Conservation (phyloP, 2,329 filamentous ascomycete species). For the Tolypocladium ophioglossoides region DNA sequence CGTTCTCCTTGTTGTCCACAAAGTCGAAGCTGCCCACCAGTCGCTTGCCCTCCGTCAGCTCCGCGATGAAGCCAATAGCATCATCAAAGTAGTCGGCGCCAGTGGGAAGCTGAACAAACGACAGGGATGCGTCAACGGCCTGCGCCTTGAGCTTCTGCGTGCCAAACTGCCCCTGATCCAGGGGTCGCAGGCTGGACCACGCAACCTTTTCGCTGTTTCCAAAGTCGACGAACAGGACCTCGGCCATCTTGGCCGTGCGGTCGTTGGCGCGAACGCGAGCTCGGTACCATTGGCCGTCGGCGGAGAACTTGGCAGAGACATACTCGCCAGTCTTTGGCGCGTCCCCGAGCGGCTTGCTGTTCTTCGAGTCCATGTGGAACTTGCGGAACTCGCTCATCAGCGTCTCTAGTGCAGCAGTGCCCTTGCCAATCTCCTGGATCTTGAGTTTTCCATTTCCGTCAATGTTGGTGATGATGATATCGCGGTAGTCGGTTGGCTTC, state of each 20-base stretch:
- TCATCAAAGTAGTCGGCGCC: slow-evolving; percentile 76
- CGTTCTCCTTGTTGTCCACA: slow-evolving; percentile 65
- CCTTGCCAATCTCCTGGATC: slow-evolving; percentile 80
- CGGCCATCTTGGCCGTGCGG: slow-evolving; percentile 75
- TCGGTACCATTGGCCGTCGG: slow-evolving; percentile 90
- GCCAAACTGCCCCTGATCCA: slow-evolving; percentile 70
- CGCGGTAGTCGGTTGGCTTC: slow-evolving; percentile 75
- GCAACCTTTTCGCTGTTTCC: slow-evolving; percentile 86
- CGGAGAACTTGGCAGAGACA: slow-evolving; percentile 83
- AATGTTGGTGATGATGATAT: slow-evolving; percentile 85
- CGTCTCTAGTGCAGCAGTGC: slow-evolving; percentile 73
- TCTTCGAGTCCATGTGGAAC: slow-evolving; percentile 79
- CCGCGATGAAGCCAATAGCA: slow-evolving; percentile 62
- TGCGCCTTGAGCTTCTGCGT: slow-evolving; percentile 75
- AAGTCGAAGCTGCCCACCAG: slow-evolving; percentile 89
- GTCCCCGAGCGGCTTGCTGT: slow-evolving; percentile 60
- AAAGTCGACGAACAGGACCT: slow-evolving; percentile 92
- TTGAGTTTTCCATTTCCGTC: slow-evolving; percentile 76
- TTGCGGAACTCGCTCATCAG: slow-evolving; percentile 86
- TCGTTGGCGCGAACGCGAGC: slow-evolving; percentile 87
- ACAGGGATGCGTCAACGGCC: slow-evolving; percentile 76
- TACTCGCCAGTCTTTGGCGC: slow-evolving; percentile 85
- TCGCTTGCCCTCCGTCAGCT: slow-evolving; percentile 62
- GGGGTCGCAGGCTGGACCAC: slow-evolving; percentile 74
- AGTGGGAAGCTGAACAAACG: slow-evolving; percentile 79